Conservation (phyloP, 2,329 filamentous ascomycete genomes). For the Immersiporthe knoxdaviesiana region DNA sequence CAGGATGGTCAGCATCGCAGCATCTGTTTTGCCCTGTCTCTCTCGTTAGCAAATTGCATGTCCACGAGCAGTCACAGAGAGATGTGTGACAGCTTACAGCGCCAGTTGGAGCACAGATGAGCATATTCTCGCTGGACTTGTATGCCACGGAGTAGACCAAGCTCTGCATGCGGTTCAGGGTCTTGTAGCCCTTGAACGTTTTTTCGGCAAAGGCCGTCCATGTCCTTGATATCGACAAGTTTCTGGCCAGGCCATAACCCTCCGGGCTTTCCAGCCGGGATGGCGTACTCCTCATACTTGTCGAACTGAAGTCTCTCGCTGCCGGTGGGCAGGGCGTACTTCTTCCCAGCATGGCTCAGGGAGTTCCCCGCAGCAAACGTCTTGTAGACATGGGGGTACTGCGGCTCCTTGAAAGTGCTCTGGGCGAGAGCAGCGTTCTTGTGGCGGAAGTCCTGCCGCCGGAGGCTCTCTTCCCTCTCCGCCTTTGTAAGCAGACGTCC, state of each 20-base stretch:
- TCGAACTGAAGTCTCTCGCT: conserved; percentile 70
- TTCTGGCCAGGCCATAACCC: conserved; percentile 72
- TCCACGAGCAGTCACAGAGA: neutral
- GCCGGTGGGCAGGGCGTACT: conserved; percentile 79
- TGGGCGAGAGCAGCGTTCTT: conserved; percentile 75
- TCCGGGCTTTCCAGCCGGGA: conserved; percentile 82
- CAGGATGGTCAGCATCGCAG: conserved; percentile 93
- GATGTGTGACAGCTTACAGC: conserved; percentile 56
- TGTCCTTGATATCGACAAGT: conserved; percentile 75
- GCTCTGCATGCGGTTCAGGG: conserved; percentile 97
- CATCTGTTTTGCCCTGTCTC: conserved; percentile 84
- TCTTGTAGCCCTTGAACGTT: conserved; percentile 94
- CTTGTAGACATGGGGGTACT: conserved; percentile 95
- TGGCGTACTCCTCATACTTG: conserved; percentile 86
- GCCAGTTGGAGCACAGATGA: conserved; percentile 96
- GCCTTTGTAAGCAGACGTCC: conserved; percentile 70
- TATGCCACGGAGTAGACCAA: conserved; percentile 95
- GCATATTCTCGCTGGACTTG: conserved; percentile 96
- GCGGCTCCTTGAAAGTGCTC: conserved; percentile 70
- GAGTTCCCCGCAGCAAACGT: conserved; percentile 83
- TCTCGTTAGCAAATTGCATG: conserved; percentile 27
- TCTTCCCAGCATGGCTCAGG: conserved; percentile 76
- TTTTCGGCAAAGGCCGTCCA: conserved; percentile 86
- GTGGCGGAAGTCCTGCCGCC: conserved; percentile 77
- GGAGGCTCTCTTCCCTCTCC: conserved; percentile 78